phyloP scores from a whole-genome alignment of 495 filamentous ascomycete genomes.

The Daldinia grandis region DNA sequence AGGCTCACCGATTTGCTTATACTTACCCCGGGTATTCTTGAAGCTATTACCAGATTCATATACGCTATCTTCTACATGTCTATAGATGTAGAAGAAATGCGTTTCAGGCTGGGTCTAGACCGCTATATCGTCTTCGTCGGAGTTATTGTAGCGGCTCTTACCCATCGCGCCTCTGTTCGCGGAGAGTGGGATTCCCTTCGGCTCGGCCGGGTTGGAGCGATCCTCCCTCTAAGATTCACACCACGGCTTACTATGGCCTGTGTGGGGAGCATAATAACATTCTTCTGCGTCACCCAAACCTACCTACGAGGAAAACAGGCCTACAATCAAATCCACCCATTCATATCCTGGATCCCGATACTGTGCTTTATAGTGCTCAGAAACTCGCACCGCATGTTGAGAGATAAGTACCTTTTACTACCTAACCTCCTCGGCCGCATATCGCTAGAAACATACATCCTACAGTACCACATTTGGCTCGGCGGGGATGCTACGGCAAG shows the following conservation, averaged over 20 bases:
- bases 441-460: slow-evolving; percentile 66
- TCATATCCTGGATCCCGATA: slow-evolving; percentile 63
- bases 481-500: slow-evolving; percentile 65
- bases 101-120: slow-evolving; percentile 34
- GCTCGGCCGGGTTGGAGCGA: neutral
- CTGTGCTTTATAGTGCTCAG: slow-evolving; percentile 60
- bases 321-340: slow-evolving; percentile 63
- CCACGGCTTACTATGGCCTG: neutral
- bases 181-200: slow-evolving; percentile 13
- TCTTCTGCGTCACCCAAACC: slow-evolving; percentile 46
- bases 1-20: slow-evolving; percentile 53
- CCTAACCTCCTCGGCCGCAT: slow-evolving; percentile 65
- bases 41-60: slow-evolving; percentile 51
- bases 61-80: slow-evolving; percentile 48
- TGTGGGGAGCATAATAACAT: slow-evolving; percentile 38
- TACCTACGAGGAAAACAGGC: slow-evolving; percentile 47
- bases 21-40: slow-evolving; percentile 54
- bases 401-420: slow-evolving; percentile 52
- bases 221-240: neutral
- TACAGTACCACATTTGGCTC: slow-evolving; percentile 71
- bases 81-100: slow-evolving; percentile 43
- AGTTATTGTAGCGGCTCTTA: slow-evolving; percentile 29
- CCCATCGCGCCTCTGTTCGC: slow-evolving; percentile 30
- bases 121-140: slow-evolving; percentile 43
- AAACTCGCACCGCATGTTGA: slow-evolving; percentile 53